Evolutionary conservation across 1,284 basidiomycete species (phyloP).

Genomic region (Malassezia cuniculi): DNA sequence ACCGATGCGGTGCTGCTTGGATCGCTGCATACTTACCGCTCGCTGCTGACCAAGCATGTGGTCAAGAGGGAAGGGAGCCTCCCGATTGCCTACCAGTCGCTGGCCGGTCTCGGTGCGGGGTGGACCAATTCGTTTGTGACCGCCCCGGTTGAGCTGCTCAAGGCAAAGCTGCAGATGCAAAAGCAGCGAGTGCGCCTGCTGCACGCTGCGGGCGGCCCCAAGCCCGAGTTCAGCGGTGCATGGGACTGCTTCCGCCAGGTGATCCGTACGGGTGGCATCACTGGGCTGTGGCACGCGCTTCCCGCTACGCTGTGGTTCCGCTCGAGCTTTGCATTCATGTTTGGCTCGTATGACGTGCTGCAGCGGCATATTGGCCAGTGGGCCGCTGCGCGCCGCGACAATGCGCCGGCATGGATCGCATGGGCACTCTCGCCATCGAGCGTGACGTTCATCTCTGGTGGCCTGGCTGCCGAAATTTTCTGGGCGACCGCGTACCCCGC

Average conservation of each 20-base stretch:
- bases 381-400: slow-evolving; percentile 5
- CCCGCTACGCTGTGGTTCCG: slow-evolving; percentile 46
- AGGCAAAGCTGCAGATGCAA: slow-evolving; percentile 66
- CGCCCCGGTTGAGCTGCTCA: slow-evolving; percentile 53
- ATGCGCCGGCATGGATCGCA: slow-evolving; percentile 34
- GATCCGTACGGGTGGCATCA: slow-evolving; percentile 27
- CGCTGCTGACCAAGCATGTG: slow-evolving; percentile 10
- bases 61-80: slow-evolving; percentile 12
- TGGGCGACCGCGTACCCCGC: slow-evolving; percentile 58
- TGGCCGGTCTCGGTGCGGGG: slow-evolving; percentile 63
- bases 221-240: slow-evolving; percentile 33
- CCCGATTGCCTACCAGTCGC: slow-evolving; percentile 22
- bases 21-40: slow-evolving; percentile 49
- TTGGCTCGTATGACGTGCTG: slow-evolving; percentile 41
- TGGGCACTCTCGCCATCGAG: slow-evolving; percentile 54
- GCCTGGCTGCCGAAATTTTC: slow-evolving; percentile 43
- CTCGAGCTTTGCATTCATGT: slow-evolving; percentile 36
- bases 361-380: slow-evolving; percentile 19
- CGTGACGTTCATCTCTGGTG: slow-evolving; percentile 59
- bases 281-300: slow-evolving; percentile 44
- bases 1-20: slow-evolving; percentile 64
- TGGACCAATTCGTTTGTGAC: slow-evolving; percentile 57
- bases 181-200: slow-evolving; percentile 49
- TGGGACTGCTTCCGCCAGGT: slow-evolving; percentile 44
- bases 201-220: background rate